These are phyloP conservation scores for Rhododendron williamsianum DNA, from an alignment of 148 eudicot species.

Conservation along the genomic window DNA sequence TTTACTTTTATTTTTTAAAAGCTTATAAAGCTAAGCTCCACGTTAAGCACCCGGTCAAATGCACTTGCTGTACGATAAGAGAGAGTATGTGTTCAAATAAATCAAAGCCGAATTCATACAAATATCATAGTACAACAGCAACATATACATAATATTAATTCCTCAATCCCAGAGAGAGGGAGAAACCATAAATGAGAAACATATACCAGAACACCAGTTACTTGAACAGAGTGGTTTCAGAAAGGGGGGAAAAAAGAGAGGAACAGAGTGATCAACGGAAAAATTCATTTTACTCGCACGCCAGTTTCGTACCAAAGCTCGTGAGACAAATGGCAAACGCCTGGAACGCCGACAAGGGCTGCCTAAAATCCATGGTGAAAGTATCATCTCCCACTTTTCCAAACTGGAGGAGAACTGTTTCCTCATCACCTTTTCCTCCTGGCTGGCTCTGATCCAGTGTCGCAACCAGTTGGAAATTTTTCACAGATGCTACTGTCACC, in stretches of 20 bases:
- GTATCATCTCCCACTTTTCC: constrained; percentile 86
- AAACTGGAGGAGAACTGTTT: constrained; percentile 84
- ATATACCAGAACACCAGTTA: background rate
- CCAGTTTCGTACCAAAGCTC: constrained; percentile 94
- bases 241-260: background rate
- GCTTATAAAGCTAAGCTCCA: no score
- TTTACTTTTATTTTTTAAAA: background rate
- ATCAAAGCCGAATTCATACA: background rate
- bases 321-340: constrained; percentile 96
- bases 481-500: constrained; percentile 92
- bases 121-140: background rate
- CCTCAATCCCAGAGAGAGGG: background rate
- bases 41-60: background rate
- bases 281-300: constrained; percentile 25
- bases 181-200: background rate
- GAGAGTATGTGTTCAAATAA: background rate
- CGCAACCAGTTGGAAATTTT: constrained; percentile 87
- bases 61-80: background rate
- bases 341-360: constrained; percentile 89
- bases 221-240: background rate
- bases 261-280: background rate
- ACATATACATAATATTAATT: background rate
- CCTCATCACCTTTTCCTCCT: constrained; percentile 82
- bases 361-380: constrained; percentile 93
- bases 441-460: constrained; percentile 85